Percentiles rank a stretch among this genome's conserved stretches.
These are phyloP conservation scores for Carpinus fangiana DNA, from an alignment of 306 rosid genomes.

Conservation along the genomic window DNA sequence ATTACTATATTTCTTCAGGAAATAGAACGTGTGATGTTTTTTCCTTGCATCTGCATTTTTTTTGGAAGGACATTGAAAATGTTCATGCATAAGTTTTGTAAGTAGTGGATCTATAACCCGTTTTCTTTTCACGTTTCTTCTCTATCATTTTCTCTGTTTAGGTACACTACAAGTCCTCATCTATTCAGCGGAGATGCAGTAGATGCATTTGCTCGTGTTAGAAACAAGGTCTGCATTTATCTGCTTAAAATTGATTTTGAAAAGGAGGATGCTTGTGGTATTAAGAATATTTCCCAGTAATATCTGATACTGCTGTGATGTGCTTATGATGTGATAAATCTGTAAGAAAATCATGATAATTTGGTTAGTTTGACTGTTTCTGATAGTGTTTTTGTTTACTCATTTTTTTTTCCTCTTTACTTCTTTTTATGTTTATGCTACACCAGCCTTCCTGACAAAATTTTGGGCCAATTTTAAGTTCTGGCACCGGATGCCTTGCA, in stretches of 20 bases:
- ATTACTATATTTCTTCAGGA: slow-evolving; percentile 9
- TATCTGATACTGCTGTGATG: background rate
- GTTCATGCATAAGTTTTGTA: slow-evolving; percentile 11
- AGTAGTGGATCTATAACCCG: slow-evolving; percentile 2
- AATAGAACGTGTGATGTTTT: slow-evolving; percentile 9
- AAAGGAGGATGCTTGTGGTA: background rate
- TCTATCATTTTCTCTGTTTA: slow-evolving; percentile 11
- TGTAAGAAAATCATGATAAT: background rate
- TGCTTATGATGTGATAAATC: background rate
- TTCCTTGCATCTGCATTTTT: background rate
- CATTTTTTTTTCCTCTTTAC: background rate
- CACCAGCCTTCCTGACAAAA: slow-evolving; percentile 1
- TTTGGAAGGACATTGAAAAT: slow-evolving; percentile 7
- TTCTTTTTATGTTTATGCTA: background rate
- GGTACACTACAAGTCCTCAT: slow-evolving; percentile 98
- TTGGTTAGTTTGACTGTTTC: background rate
- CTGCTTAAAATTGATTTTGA: background rate
- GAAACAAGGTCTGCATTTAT: slow-evolving; percentile 59
- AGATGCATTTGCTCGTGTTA: slow-evolving; percentile 85
- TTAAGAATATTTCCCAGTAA: background rate
- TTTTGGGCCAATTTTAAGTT: background rate
- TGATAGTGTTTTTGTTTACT: background rate
- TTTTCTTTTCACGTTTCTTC: background rate
- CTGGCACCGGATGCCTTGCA: background rate
- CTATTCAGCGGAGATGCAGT: slow-evolving; percentile 75